These are phyloP conservation scores for Trapa incisa DNA, from an alignment of 345 rosid genomes.

Conservation along the genomic window DNA sequence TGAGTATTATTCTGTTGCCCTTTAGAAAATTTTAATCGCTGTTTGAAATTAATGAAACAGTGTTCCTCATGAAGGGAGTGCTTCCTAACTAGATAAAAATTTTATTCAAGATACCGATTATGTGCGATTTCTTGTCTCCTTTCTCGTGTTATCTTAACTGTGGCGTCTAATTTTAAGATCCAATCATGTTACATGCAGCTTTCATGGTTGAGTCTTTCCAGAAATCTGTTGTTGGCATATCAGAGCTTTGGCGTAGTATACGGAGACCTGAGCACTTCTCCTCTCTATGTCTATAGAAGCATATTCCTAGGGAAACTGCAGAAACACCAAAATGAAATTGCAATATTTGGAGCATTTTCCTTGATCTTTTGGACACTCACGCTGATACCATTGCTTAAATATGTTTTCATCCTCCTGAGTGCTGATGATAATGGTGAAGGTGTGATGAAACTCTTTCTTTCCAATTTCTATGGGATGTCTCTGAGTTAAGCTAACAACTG, in stretches of 20 bases:
- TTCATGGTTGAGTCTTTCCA: constrained; percentile 50
- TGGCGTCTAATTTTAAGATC: background rate
- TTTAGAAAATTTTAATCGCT: background rate
- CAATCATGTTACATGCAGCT: constrained; percentile 27
- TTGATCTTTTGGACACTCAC: constrained; percentile 89
- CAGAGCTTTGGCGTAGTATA: constrained; percentile 89
- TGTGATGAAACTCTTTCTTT: constrained; percentile 12
- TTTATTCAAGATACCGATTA: background rate
- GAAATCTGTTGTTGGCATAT: constrained; percentile 65
- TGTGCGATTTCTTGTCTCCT: background rate
- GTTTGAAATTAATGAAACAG: background rate
- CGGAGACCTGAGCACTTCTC: constrained; percentile 79
- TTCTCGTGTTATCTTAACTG: background rate
- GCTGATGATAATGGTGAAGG: constrained; percentile 93
- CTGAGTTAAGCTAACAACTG: background rate
- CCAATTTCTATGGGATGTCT: background rate
- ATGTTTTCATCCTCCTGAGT: constrained; percentile 40
- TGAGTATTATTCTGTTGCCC: background rate
- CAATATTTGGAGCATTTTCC: constrained; percentile 73
- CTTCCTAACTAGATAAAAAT: background rate
- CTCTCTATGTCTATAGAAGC: constrained; percentile 64
- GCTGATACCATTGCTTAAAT: constrained; percentile 62
- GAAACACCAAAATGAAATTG: constrained; percentile 40
- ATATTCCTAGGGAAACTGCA: constrained; percentile 48
- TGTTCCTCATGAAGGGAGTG: background rate